A percentile compares a stretch with the other conserved stretches of the same genome.
These are phyloP conservation scores for Paramecium octaurelia DNA, from an alignment of 73 alveolate species.

Conservation along the genomic window DNA sequence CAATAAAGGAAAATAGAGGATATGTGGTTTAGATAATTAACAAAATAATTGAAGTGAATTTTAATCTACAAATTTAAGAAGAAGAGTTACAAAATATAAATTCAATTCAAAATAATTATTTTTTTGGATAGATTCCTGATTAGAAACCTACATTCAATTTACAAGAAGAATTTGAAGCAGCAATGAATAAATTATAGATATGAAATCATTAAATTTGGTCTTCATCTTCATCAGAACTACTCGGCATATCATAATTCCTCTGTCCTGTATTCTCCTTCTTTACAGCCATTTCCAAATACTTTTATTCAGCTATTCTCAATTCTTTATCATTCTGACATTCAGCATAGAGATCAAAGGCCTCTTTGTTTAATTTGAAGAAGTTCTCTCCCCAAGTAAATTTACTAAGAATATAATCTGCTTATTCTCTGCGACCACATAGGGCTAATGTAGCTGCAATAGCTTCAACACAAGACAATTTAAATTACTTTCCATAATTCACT, in stretches of 20 bases:
- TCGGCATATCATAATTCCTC: conserved; percentile 35
- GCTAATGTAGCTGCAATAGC: conserved; percentile 95
- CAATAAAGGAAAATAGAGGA: neutral
- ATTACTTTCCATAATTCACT: conserved; percentile 93
- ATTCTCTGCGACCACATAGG: conserved; percentile 85
- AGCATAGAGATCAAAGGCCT: conserved; percentile 68
- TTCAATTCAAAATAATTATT: neutral
- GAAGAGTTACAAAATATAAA: neutral
- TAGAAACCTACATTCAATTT: neutral
- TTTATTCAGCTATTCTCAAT: conserved; percentile 45
- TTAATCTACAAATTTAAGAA: neutral
- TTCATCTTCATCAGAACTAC: conserved; percentile 28
- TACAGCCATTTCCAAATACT: conserved; percentile 13
- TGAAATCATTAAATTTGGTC: neutral
- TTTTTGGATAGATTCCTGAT: neutral
- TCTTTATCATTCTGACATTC: conserved; percentile 40
- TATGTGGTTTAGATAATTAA: neutral
- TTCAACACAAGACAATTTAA: conserved; percentile 94
- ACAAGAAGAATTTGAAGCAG: neutral
- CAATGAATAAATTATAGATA: conserved; percentile 4
- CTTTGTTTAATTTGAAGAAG: conserved; percentile 88
- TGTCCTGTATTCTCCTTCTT: neutral
- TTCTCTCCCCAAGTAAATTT: conserved; percentile 95
- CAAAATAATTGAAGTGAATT: neutral
- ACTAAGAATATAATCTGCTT: conserved; percentile 85